Evolutionary conservation across 768 basidiomycete species (phyloP).

Genomic region (Leccinum barrowsii): DNA sequence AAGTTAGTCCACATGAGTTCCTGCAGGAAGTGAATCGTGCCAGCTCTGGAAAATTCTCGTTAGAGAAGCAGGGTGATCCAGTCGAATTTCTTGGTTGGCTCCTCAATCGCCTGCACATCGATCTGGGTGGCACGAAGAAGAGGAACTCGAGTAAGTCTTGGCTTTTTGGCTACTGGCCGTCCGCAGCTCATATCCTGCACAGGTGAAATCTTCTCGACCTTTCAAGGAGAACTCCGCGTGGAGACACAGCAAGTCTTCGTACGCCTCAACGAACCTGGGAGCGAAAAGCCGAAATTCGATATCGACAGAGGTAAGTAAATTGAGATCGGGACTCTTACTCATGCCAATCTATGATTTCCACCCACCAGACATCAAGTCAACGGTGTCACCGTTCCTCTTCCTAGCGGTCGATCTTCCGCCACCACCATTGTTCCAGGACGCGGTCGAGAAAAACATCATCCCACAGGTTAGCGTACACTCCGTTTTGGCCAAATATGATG

Average conservation of each 20-base stretch:
- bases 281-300: conserved; percentile 87
- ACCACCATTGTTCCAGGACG: conserved; percentile 95
- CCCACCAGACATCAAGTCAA: conserved; percentile 74
- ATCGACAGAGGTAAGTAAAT: conserved; percentile 77
- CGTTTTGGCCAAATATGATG: conserved; percentile 92
- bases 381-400: conserved; percentile 89
- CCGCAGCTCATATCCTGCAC: conserved; percentile 17
- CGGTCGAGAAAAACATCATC: conserved; percentile 97
- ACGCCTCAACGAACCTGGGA: conserved; percentile 69
- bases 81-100: conserved; percentile 96
- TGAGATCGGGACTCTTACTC: conserved; percentile 2
- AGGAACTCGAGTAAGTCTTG: conserved; percentile 74
- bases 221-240: conserved; percentile 90
- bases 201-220: conserved; percentile 91
- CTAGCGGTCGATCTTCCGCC: conserved; percentile 95
- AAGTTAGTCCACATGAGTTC: conserved; percentile 99
- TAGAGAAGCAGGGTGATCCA: conserved; percentile 95
- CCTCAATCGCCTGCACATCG: conserved; percentile 88
- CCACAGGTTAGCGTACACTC: conserved; percentile 93
- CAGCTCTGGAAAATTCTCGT: conserved; percentile 85
- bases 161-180: conserved; percentile 11
- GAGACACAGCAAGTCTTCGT: conserved; percentile 93
- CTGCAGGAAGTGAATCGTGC: conserved; percentile 93
- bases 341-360: conserved; percentile 22
- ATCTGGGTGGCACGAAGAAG: conserved; percentile 93